Base-by-base conservation (phyloP, 129 eudicot genomes). In the Escallonia herrerae region DNA sequence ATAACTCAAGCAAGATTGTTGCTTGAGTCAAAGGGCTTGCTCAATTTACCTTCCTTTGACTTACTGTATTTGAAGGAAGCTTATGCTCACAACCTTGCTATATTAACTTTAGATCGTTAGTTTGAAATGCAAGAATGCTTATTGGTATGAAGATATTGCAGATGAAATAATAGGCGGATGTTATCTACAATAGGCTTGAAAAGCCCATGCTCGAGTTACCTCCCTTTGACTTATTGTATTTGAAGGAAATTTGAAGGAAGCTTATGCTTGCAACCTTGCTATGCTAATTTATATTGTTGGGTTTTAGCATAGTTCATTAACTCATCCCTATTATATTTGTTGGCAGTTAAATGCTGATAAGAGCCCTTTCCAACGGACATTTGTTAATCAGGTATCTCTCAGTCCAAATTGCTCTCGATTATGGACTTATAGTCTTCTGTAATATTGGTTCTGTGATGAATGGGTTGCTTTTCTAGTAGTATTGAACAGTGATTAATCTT, bases 351-450 rank as follows among this genome's bases (percentile, higher is more conserved):
- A 93, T 69, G 95, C 85, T 8, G 98, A 88, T 49, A 93, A 88
- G 71, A 93, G 98, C 75, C 98, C 98, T 61, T 93, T 93, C 66
- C 98, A 93, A 77, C 66, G 96, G 50, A 93, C 96, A 50, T 93
- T 88, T 82, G 98, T 88, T 64, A 93, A 86, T 48, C 98, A 93
- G 98, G 98, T 93, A 83, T 48, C 46, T 62, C 22, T 68, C 43
- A 58, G 38, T 68, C 42, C 66, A 42, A 62, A 39, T 43, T 61
- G 64, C 15, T 13, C 41, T 63, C n/a, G 22, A 11, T 50, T 57
- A 58, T 44, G 15, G 54, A n/a, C 15, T 9, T 68, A 40, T n/a
- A 56, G 70, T 45, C 53, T 68, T 62, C 68, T 62, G 54, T 42
- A 44, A 67, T 63, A 44, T 46, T 63, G 42, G 10, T n/a, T 63